Conservation (phyloP, 495 filamentous ascomycete genomes). For the Pyrenula aspistea region DNA sequence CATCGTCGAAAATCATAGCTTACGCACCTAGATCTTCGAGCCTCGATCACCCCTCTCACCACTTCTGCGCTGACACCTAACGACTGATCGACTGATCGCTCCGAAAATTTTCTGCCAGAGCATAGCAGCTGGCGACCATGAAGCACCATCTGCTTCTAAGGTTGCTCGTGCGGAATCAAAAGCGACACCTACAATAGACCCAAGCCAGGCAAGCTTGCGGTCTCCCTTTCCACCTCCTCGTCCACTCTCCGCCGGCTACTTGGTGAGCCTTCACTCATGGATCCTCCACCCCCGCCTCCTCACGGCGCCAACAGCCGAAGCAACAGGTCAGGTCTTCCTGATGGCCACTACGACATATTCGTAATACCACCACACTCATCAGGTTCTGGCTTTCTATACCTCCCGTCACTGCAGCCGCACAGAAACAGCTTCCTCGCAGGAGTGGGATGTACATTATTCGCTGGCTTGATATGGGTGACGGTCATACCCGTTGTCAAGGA, state of each 20-base stretch:
- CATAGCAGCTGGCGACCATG: not conserved
- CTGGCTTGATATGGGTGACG: constrained; percentile 53
- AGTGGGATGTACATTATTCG: constrained; percentile 56
- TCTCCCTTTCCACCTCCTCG: too few relatives aligned
- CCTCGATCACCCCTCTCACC: not conserved
- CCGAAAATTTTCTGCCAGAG: not conserved
- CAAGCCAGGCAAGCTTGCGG: too few relatives aligned
- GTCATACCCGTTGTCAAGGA: constrained; percentile 54
- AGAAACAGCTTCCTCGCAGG: constrained; percentile 87
- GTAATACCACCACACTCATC: constrained; percentile 90
- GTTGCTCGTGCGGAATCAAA: not conserved
- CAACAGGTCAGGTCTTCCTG: constrained; percentile 48
- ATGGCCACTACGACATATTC: constrained; percentile 92
- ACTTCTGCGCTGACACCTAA: not conserved
- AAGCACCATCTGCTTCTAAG: not conserved
- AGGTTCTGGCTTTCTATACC: constrained; percentile 83
- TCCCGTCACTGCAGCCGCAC: constrained; percentile 75
- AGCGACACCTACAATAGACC: not conserved
- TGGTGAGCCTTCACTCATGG: too few relatives aligned
- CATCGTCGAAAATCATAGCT: too few relatives aligned
- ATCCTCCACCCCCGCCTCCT: constrained; percentile 47
- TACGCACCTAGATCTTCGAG: not conserved
- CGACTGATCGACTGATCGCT: not conserved
- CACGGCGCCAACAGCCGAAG: constrained; percentile 49
- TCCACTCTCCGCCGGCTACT: too few relatives aligned